Percentiles rank a stretch among this genome's conserved stretches.
phyloP scores from a whole-genome alignment of 2,329 filamentous ascomycete genomes.

The Monosporascus sp. region DNA sequence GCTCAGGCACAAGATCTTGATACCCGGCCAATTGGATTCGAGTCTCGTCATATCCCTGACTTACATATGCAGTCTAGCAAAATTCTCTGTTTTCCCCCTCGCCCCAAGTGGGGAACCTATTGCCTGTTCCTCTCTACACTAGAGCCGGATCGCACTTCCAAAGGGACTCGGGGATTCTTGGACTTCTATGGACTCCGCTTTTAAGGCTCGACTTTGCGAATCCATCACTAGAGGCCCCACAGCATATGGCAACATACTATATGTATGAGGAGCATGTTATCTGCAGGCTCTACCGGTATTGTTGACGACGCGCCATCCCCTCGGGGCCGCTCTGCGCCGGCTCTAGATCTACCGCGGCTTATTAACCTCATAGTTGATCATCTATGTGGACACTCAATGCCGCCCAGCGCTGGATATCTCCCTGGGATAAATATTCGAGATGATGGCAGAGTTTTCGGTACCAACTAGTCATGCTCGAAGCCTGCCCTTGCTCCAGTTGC shows the following conservation, averaged over 20 bases:
- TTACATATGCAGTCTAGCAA: conserved; percentile 12
- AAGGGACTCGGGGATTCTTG: not conserved
- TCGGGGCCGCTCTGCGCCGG: not conserved
- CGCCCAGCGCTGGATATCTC: not conserved
- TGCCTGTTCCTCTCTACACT: conserved; percentile 5
- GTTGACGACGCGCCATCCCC: not conserved
- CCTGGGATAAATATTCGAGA: conserved; percentile 3
- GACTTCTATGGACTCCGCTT: not conserved
- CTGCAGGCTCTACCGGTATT: not conserved
- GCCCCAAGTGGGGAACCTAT: conserved; percentile 8
- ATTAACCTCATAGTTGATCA: not conserved
- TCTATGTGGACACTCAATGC: not conserved
- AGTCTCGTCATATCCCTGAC: conserved; percentile 4
- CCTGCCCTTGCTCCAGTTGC: not conserved
- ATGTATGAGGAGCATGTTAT: not conserved
- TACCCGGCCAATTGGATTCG: conserved; percentile 14
- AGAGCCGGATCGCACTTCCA: too few relatives aligned
- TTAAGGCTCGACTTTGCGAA: not conserved
- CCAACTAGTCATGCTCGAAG: not conserved
- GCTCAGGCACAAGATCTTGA: conserved; percentile 5
- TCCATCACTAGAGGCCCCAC: not conserved
- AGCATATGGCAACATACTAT: not conserved
- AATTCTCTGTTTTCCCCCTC: conserved; percentile 7
- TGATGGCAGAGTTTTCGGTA: not conserved
- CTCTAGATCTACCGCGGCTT: not conserved